These are phyloP conservation scores for Mucor velutinosus DNA, from an alignment of 371 early-diverging fungal genomes.

Conservation along the genomic window DNA sequence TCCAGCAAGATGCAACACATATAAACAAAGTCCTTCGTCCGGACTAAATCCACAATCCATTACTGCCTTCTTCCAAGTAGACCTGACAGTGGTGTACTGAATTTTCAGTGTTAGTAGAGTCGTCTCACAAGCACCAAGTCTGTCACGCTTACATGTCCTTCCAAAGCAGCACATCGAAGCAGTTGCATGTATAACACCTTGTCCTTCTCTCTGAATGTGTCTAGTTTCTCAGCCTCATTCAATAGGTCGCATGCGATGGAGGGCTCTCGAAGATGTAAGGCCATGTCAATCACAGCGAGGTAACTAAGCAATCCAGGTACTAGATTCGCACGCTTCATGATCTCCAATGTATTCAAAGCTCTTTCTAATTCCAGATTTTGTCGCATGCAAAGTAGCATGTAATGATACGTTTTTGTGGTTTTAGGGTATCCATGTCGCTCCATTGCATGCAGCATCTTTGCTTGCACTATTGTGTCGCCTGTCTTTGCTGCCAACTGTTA, in stretches of 20 bases:
- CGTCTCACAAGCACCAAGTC: neutral
- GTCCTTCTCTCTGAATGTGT: slow-evolving; percentile 30
- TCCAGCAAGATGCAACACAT: slow-evolving; percentile 64
- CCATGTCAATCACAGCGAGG: slow-evolving; percentile 19
- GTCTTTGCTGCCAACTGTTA: slow-evolving; percentile 26
- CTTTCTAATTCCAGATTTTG: slow-evolving; percentile 45
- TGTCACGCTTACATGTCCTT: slow-evolving; percentile 43
- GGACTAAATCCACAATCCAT: slow-evolving; percentile 33
- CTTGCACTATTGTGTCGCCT: slow-evolving; percentile 27
- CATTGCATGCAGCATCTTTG: slow-evolving; percentile 31
- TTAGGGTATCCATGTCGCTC: slow-evolving; percentile 13
- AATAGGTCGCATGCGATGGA: slow-evolving; percentile 39
- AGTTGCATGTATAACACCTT: slow-evolving; percentile 34
- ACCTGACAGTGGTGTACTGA: slow-evolving; percentile 45
- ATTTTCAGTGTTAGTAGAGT: neutral
- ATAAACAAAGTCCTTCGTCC: slow-evolving; percentile 67
- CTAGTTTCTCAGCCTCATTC: slow-evolving; percentile 39
- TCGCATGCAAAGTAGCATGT: slow-evolving; percentile 31
- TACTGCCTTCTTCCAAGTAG: slow-evolving; percentile 51
- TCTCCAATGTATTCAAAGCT: slow-evolving; percentile 40
- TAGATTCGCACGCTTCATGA: slow-evolving; percentile 29
- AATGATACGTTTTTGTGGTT: slow-evolving; percentile 22
- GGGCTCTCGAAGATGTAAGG: slow-evolving; percentile 22
- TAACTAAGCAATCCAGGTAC: slow-evolving; percentile 18
- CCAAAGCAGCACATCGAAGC: slow-evolving; percentile 49